Evolutionary conservation across 495 filamentous ascomycete species (phyloP).

Genomic region (Aspergillus mulundensis): DNA sequence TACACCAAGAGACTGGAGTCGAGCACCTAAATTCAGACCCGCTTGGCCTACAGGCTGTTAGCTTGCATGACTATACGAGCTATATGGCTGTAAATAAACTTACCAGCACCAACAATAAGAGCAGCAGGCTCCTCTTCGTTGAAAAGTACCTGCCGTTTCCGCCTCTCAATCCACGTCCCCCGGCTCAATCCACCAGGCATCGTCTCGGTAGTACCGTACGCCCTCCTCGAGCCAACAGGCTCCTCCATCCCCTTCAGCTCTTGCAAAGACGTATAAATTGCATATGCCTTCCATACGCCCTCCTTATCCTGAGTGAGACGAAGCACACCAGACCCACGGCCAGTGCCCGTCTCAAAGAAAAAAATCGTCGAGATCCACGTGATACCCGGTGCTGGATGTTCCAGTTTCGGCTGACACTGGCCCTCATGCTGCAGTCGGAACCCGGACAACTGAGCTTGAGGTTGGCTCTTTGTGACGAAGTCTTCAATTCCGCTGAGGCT

Average conservation of each 20-base stretch:
- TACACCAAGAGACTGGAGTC: slow-evolving; percentile 66
- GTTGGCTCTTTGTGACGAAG: slow-evolving; percentile 41
- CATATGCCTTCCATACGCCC: slow-evolving; percentile 62
- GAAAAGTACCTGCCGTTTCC: slow-evolving; percentile 55
- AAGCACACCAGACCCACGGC: slow-evolving; percentile 54
- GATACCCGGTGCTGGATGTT: slow-evolving; percentile 39
- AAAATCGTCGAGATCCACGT: slow-evolving; percentile 51
- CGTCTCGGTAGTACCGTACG: slow-evolving; percentile 53
- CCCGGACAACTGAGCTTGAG: slow-evolving; percentile 27
- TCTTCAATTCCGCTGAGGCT: slow-evolving; percentile 42
- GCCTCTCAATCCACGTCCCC: slow-evolving; percentile 66
- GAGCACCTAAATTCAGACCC: slow-evolving; percentile 59
- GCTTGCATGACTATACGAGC: neutral
- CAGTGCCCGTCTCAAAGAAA: slow-evolving; percentile 47
- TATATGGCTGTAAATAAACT: slow-evolving; percentile 2
- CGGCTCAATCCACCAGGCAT: slow-evolving; percentile 52
- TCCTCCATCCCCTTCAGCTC: slow-evolving; percentile 52
- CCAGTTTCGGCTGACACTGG: slow-evolving; percentile 37
- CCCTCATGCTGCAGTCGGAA: slow-evolving; percentile 42
- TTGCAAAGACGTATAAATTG: slow-evolving; percentile 56
- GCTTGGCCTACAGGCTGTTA: slow-evolving; percentile 32
- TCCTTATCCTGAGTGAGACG: slow-evolving; percentile 46
- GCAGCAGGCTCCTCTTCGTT: slow-evolving; percentile 56
- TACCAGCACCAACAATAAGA: slow-evolving; percentile 60
- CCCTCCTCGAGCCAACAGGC: slow-evolving; percentile 40